phyloP scores from a whole-genome alignment of 441 rosid species.

The Brassica balearica region DNA sequence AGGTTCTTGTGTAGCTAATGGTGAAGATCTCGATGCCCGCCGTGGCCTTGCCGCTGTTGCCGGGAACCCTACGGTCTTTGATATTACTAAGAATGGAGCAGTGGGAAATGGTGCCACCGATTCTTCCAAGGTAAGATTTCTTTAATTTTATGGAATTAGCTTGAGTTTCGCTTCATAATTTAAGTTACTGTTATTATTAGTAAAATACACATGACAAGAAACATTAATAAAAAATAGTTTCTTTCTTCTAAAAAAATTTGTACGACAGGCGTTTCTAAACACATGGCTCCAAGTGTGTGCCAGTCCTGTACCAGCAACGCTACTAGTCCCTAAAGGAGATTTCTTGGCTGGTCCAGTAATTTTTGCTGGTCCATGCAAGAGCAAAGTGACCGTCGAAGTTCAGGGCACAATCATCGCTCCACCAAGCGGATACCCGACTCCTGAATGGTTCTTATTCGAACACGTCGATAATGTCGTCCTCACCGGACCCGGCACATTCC shows the following conservation, averaged over 20 bases:
- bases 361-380: constrained; percentile 47
- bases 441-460: constrained; percentile 44
- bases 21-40: constrained; percentile 44
- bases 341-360: constrained; percentile 41
- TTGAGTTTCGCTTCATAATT: not conserved
- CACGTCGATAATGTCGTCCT: constrained; percentile 36
- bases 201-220: not conserved
- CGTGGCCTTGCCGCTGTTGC: constrained; percentile 44
- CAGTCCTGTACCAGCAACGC: constrained; percentile 37
- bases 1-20: constrained; percentile 49
- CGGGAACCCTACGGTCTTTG: constrained; percentile 39
- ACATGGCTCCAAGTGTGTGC: constrained; percentile 46
- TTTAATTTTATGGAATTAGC: not conserved
- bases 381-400: constrained; percentile 35
- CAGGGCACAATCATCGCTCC: constrained; percentile 42
- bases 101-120: constrained; percentile 31
- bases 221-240: not conserved
- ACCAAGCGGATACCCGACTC: constrained; percentile 27
- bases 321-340: constrained; percentile 38
- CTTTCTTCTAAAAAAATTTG: no score
- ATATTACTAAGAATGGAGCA: constrained; percentile 45
- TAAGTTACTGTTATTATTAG: not conserved
- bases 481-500: constrained; percentile 42
- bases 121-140: constrained; percentile 35
- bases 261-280: constrained; percentile 37